Evolutionary conservation across 2,329 filamentous ascomycete genomes (phyloP), one percentile per base, ranked within the genome.

Genomic region (Neocucurbitaria cava): DNA sequence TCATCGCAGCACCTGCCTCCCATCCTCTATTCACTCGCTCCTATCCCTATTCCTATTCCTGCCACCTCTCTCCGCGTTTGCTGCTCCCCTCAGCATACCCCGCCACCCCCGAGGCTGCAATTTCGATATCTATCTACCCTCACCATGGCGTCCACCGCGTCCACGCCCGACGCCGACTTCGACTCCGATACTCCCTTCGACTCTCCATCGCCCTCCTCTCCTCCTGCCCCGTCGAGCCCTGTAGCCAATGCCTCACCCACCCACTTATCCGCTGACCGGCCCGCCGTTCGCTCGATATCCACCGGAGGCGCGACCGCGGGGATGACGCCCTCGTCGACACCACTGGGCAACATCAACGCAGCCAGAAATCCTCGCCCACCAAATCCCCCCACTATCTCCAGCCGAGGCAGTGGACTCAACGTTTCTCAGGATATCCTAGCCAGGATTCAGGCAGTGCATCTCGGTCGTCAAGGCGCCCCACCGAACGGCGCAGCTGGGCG

Each of bases 311-410:
- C 66, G 11, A 69, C 67, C 49, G 70, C 79, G 26, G 75, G 76
- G 52, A 92, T 96, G 86, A 91, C 86, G 51, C 79, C 89, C 6
- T 92, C 87, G n/a, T 96, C 92, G n/a, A 95, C 89, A 24, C 88
- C 91, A 36, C 81, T 93, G 3, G 92, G 92, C 36, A 85, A 90
- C 53, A 79, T 96, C 68, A 92, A 88, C 74, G 85, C 86, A 44
- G 87, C 86, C 35, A 80, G 87, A 60, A 80, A 85, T 66, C 83
- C 83, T 13, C 75, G 74, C 20, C 69, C 54, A 15, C 65, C 53
- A 23, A 74, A 77, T 3, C 74, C 78, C 6, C 73, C 76, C 20
- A 74, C 80, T 36, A 76, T 78, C 47, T 75, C 78, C 54, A 76
- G 74, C 65, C 76, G 81, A 52, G 77, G 80, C 36, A 82, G 82